These are phyloP conservation scores for Kodamaea hsintzibuensis DNA, from an alignment of 805 yeast species.

Conservation along the genomic window DNA sequence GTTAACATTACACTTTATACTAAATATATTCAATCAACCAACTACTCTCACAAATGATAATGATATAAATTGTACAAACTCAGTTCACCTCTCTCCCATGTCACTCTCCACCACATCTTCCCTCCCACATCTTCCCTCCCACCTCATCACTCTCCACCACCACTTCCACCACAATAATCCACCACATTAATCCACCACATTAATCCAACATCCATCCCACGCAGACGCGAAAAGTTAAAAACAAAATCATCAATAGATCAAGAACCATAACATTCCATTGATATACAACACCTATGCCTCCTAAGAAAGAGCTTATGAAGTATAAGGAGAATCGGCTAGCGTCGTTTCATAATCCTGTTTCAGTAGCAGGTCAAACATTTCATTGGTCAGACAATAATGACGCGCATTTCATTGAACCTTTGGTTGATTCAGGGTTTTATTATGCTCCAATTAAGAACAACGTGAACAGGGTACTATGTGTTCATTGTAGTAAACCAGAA, in stretches of 20 bases:
- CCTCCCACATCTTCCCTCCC: too few species aligned
- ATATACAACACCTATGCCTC: constrained; percentile 9
- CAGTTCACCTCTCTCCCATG: too few species aligned
- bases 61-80: too few species aligned
- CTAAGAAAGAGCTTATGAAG: constrained; percentile 13
- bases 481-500: constrained; percentile 41
- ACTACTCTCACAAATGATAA: too few species aligned
- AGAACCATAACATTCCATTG: neutral
- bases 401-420: constrained; percentile 21
- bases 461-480: constrained; percentile 57
- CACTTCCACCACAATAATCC: too few species aligned
- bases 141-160: too few species aligned
- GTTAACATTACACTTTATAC: too few species aligned
- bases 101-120: too few species aligned
- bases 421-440: constrained; percentile 63
- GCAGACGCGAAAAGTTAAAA: neutral
- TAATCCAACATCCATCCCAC: too few species aligned
- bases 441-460: constrained; percentile 51
- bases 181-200: too few species aligned
- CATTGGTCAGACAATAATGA: constrained; percentile 26
- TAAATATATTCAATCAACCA: too few species aligned
- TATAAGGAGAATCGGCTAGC: constrained; percentile 19
- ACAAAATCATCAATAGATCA: neutral
- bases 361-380: constrained; percentile 22
- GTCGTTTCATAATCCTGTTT: constrained; percentile 19